Percentiles rank a stretch among this genome's conserved stretches.
Evolutionary conservation across 2,329 filamentous ascomycete genomes (phyloP).

Genomic region (Aspergillus udagawae): DNA sequence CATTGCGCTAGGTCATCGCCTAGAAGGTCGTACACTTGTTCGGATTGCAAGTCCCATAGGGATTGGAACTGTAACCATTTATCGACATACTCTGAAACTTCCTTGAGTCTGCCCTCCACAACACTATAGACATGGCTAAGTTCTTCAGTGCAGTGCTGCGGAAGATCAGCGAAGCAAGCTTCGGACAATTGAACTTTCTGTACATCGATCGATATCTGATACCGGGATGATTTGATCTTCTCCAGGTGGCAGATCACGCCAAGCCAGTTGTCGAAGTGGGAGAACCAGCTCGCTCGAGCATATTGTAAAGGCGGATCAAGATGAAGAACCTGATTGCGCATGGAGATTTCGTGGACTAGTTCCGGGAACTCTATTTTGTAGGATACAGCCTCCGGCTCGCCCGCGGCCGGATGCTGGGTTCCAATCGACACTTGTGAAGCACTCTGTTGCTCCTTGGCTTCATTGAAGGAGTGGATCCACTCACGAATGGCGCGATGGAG

Average conservation of each 20-base stretch:
- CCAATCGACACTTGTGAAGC: conserved; percentile 19
- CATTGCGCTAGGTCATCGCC: conserved; percentile 89
- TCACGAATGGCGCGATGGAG: conserved; percentile 77
- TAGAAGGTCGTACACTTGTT: conserved; percentile 88
- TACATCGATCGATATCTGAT: conserved; percentile 73
- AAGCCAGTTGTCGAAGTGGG: conserved; percentile 89
- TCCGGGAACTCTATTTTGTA: conserved; percentile 41
- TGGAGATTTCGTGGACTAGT: conserved; percentile 86
- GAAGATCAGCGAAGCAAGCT: conserved; percentile 75
- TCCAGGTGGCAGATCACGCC: conserved; percentile 87
- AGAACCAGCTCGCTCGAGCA: conserved; percentile 88
- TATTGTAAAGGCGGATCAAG: conserved; percentile 90
- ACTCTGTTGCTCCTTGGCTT: conserved; percentile 37
- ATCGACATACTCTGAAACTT: conserved; percentile 82
- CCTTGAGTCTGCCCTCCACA: conserved; percentile 75
- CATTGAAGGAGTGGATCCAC: conserved; percentile 84
- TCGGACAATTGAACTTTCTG: conserved; percentile 37
- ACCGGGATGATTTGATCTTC: conserved; percentile 91
- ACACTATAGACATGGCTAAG: conserved; percentile 76
- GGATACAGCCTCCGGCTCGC: conserved; percentile 26
- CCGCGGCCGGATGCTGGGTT: conserved; percentile 16
- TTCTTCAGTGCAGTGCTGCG: conserved; percentile 74
- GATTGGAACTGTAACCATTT: conserved; percentile 99
- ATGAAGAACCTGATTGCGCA: conserved; percentile 97
- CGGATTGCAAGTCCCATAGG: conserved; percentile 93